Conservation (phyloP, 495 filamentous ascomycete genomes). For the Hypoxylon fuscum region DNA sequence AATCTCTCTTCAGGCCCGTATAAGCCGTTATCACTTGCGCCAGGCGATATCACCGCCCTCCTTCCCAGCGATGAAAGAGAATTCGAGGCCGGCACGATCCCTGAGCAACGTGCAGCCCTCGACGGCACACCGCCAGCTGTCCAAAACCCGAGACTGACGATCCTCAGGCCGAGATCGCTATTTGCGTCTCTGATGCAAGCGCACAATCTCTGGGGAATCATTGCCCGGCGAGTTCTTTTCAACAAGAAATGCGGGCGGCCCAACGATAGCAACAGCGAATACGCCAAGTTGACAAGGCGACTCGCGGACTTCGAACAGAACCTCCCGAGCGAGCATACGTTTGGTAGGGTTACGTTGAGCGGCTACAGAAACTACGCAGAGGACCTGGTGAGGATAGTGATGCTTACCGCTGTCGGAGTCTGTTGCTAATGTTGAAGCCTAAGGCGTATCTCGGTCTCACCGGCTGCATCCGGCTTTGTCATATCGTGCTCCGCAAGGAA, state of each 20-base stretch:
- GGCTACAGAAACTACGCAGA: slow-evolving; percentile 54
- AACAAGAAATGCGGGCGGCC: slow-evolving; percentile 50
- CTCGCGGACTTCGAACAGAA: slow-evolving; percentile 54
- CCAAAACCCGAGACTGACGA: slow-evolving; percentile 52
- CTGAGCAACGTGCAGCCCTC: slow-evolving; percentile 58
- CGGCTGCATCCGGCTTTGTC: slow-evolving; percentile 58
- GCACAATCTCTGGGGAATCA: slow-evolving; percentile 59
- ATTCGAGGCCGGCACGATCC: slow-evolving; percentile 53
- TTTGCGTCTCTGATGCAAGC: slow-evolving; percentile 61
- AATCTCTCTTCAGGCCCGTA: slow-evolving; percentile 59
- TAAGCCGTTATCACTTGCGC: slow-evolving; percentile 56
- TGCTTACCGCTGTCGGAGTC: neutral
- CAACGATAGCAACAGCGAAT: slow-evolving; percentile 55
- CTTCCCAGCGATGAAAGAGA: slow-evolving; percentile 59
- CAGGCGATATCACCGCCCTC: slow-evolving; percentile 59
- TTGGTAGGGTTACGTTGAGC: slow-evolving; percentile 53
- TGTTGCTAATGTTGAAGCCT: slow-evolving; percentile 5
- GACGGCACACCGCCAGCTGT: slow-evolving; percentile 58
- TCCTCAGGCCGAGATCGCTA: slow-evolving; percentile 51
- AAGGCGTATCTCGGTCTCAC: slow-evolving; percentile 60
- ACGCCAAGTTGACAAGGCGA: slow-evolving; percentile 46
- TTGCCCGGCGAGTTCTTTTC: slow-evolving; percentile 53
- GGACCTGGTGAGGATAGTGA: slow-evolving; percentile 48
- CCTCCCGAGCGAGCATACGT: slow-evolving; percentile 55
- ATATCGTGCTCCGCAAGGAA: slow-evolving; percentile 60